Conservation (phyloP, 2,329 filamentous ascomycete species). For the Xylariaceae sp. region DNA sequence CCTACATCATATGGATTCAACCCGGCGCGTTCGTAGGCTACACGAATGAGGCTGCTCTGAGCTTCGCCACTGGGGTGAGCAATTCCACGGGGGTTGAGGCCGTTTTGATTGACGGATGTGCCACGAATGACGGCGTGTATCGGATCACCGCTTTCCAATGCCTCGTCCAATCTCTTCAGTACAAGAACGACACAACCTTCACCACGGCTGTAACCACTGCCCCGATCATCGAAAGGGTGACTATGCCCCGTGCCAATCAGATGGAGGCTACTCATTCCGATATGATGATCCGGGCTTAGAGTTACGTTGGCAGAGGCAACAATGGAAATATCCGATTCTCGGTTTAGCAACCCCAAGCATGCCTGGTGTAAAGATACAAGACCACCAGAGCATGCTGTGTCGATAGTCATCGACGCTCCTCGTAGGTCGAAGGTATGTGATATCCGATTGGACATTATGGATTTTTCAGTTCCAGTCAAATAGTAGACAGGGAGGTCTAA, state of each 20-base stretch:
- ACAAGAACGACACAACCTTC: slow-evolving; percentile 37
- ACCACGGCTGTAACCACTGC: slow-evolving; percentile 35
- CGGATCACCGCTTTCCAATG: slow-evolving; percentile 32
- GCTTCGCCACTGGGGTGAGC: slow-evolving; percentile 29
- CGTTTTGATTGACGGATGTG: slow-evolving; percentile 38
- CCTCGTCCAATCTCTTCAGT: slow-evolving; percentile 36
- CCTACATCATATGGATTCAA: slow-evolving; percentile 12
- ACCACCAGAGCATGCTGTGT: slow-evolving; percentile 33
- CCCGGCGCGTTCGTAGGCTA: slow-evolving; percentile 18
- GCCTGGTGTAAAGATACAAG: slow-evolving; percentile 31
- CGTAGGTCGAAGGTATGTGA: slow-evolving; percentile 29
- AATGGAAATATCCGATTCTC: slow-evolving; percentile 28
- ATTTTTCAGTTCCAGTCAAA: slow-evolving; percentile 17
- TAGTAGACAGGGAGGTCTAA: slow-evolving; percentile 16
- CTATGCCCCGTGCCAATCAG: slow-evolving; percentile 22
- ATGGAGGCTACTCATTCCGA: slow-evolving; percentile 15
- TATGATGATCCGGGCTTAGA: slow-evolving; percentile 21
- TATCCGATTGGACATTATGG: slow-evolving; percentile 23
- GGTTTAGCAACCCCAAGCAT: slow-evolving; percentile 27
- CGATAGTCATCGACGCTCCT: slow-evolving; percentile 28
- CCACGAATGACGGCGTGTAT: slow-evolving; percentile 28
- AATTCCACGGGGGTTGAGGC: slow-evolving; percentile 34
- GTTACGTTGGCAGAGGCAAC: slow-evolving; percentile 26
- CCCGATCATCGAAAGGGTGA: slow-evolving; percentile 29
- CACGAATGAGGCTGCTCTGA: slow-evolving; percentile 20